A percentile compares a stretch with the other conserved stretches of the same genome.
These are phyloP conservation scores for Nephromyces sp. DNA, from an alignment of 169 alveolate species.

Conservation along the genomic window DNA sequence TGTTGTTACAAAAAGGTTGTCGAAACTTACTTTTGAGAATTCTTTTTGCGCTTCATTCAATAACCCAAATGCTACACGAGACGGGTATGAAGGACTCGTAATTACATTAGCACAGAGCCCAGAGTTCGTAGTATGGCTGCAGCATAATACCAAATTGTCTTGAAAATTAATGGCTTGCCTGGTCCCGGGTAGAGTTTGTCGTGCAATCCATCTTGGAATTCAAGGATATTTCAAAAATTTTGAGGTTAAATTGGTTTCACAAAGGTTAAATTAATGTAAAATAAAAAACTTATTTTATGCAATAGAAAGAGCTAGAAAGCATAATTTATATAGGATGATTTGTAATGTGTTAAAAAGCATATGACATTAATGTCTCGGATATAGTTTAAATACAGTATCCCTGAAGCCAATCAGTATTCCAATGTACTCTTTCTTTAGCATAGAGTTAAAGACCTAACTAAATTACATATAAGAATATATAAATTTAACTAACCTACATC, in stretches of 20 bases:
- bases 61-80: slow-evolving; percentile 64
- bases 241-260: not conserved
- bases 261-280: not conserved
- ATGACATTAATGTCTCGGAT: not conserved
- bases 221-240: slow-evolving; percentile 20
- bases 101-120: slow-evolving; percentile 50
- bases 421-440: not conserved
- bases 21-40: slow-evolving; percentile 16
- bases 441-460: not conserved
- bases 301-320: not conserved
- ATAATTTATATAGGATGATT: not conserved
- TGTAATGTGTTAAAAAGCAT: not conserved
- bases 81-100: slow-evolving; percentile 56
- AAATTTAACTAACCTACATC: slow-evolving; percentile 27
- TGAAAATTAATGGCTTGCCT: slow-evolving; percentile 73
- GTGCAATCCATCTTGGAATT: slow-evolving; percentile 58
- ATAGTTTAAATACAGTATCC: not conserved
- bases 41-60: slow-evolving; percentile 36
- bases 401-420: not conserved
- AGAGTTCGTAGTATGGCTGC: slow-evolving; percentile 31
- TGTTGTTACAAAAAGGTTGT: not conserved
- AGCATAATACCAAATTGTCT: slow-evolving; percentile 47
- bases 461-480: not conserved
- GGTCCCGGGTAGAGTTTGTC: slow-evolving; percentile 67
- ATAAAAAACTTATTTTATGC: not conserved